Base-by-base conservation (phyloP, 225 moss, liverwort and hornwort species). In the Marchantia paleacea region DNA sequence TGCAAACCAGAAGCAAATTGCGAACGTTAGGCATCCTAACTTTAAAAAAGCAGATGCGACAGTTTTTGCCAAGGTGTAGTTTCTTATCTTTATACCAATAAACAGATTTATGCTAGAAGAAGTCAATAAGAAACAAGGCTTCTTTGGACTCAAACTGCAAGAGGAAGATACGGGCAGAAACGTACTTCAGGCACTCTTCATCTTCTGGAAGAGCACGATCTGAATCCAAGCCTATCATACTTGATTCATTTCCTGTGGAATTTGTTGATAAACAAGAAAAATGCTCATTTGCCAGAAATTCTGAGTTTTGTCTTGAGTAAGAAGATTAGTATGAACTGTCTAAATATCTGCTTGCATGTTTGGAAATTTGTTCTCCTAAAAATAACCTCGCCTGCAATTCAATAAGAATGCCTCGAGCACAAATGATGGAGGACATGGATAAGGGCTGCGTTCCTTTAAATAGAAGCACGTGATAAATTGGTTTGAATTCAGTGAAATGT, bases 121-220 rank as follows among this genome's bases (percentile, higher is more conserved):
- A 16, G 9, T 29, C 18, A 51, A 57, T 18, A 22, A 20, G 39
- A 16, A 60, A 24, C 20, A 26, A 55, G 31, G 3, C 19, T 12
- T 78, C 10, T 54, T 48, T 60, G 28, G 47, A 25, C 3, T 24
- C n/a, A 58, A 25, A 39, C 22, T n/a, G 10, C 48, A 47, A 4
- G 24, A 15, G 25, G 24, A 72, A 72, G 25, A 39, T 39, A 24
- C 12, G 12, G 55, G 28, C 7, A 39, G 69, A 54, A 82, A 91
- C 90, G 87, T 82, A 96, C 96, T 86, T 85, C 62, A 89, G 62
- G 72, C 97, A 97, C 79, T 97, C 94, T 77, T 89, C 90, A 53
- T 97, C 97, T 26, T 94, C 88, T 69, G 92, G 88, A 51, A 97
- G 93, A 48, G 90, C 91, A 52, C 94, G 92, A 85, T 97, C 97